phyloP scores from a whole-genome alignment of 805 yeast genomes.

The Lachancea cidri region DNA sequence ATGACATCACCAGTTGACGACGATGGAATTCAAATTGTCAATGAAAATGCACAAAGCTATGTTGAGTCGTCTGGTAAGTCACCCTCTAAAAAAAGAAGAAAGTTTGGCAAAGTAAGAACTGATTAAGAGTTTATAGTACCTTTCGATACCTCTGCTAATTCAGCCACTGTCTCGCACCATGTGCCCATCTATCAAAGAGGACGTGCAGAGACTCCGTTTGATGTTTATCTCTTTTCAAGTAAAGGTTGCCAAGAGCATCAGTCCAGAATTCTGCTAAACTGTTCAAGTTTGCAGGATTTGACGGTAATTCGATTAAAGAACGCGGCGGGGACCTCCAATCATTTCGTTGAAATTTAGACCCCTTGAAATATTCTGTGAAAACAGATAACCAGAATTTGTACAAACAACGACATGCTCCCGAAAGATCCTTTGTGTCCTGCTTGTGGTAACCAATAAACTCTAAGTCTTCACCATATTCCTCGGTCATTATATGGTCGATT shows the following conservation, averaged over 20 bases:
- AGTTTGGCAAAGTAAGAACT: conserved; percentile 3
- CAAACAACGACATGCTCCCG: conserved; percentile 40
- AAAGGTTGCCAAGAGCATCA: conserved; percentile 39
- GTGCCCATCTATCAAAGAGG: conserved; percentile 3
- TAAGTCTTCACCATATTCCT: conserved; percentile 52
- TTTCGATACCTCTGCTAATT: no score
- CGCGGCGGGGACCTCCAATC: conserved; percentile 27
- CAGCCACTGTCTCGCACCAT: neutral
- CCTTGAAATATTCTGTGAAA: conserved; percentile 45
- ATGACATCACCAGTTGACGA: no score
- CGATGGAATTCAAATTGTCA: no score
- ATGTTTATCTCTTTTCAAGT: conserved; percentile 30
- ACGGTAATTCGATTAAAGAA: conserved; percentile 29
- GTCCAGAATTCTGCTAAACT: conserved; percentile 52
- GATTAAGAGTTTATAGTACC: no score
- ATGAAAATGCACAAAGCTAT: no score
- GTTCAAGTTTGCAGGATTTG: conserved; percentile 23
- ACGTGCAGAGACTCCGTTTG: conserved; percentile 25
- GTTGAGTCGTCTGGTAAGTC: conserved; percentile 2
- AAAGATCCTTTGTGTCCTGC: conserved; percentile 32
- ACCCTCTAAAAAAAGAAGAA: conserved; percentile 11
- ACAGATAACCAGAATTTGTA: conserved; percentile 51
- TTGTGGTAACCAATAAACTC: conserved; percentile 46
- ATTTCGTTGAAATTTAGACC: conserved; percentile 16
- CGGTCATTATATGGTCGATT: conserved; percentile 46